Evolutionary conservation across 2,329 filamentous ascomycete genomes (phyloP), one percentile per base, ranked within the genome.

Genomic region (Colletotrichum neosansevieriae): DNA sequence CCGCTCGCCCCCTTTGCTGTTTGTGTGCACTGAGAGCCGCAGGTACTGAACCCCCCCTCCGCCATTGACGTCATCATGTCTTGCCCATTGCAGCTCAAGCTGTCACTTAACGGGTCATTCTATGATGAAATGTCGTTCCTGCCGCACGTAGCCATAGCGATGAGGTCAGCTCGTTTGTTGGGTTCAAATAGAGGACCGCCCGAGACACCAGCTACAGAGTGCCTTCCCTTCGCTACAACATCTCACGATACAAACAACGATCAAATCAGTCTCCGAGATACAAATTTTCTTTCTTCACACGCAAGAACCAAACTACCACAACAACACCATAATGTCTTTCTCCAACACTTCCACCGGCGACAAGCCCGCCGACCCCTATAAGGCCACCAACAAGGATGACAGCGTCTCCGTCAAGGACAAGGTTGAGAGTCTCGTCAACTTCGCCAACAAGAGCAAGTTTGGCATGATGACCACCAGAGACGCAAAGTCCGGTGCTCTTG

Each of bases 391-490:
- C 81, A 83, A 89, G 66, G 86, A 94, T 50, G 85, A 89, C 51
- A 82, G 88, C 0, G 82, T 85, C 15, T 83, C 89, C 3, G 80
- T 94, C 38, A 87, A 92, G 73, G 87, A 93, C 71, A 97, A 97
- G 83, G 84, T 97, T 71, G 86, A 91, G 67, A 92, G 92, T 68
- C 86, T 97, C 44, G 83, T 85, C 74, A 81, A 84, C 13, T 97
- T 97, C 79, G 87, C 93, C 76, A 85, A 87, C 42, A 84, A 85
- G 70, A 87, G 86, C 83, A 97, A 97, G 81, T 97, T 94, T 77
- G 92, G 92, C 79, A 93, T 97, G 91, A 90, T 97, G 89, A 96
- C 94, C 9, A 97, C 94, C 21, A 86, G 90, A 57, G 89, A 91
- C 56, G 83, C 86, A 2, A 83, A 85, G 40, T 87, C 85, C 0